Base-by-base conservation (phyloP, 208 protist species). In the Acanthamoeba sp. region DNA sequence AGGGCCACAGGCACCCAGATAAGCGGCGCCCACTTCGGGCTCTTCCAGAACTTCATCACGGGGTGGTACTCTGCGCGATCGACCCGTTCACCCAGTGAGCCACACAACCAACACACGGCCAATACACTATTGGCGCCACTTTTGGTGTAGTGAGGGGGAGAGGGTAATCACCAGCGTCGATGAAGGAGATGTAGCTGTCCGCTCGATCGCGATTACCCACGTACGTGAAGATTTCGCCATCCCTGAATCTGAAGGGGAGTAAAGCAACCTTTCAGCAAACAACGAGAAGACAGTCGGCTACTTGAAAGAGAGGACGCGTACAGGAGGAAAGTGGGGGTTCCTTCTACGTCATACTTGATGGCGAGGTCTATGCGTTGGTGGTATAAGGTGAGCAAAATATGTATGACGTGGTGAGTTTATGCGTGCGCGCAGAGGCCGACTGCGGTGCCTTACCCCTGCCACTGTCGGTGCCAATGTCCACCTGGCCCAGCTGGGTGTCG, bases 261-360 rank as follows among this genome's bases (percentile, higher is more conserved):
- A 32, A 66, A 2, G 59, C 59, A 66, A 2, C 2, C 4, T 24
- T 24, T 16, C 2, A 66, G 59, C n/a, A 16, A 66, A 24, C n/a
- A 32, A 22, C 9, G 55, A n/a, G 18, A n/a, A 7, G 64, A 32
- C 10, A n/a, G 16, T 73, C 7, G 38, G 22, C 62, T 27, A 36
- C 5, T 10, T 29, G 64, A 36, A 22, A 36, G 38, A 40, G 34
- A 40, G 38, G 32, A 73, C 55, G 22, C 55, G 64, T 73, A 73
- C 73, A 82, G 38, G n/a, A 82, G 73, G 42, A 82, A 82, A 24
- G 73, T 82, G 73, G 73, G 73, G 1, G 73, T 82, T 16, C 9
- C 14, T 1, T 82, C 73, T 5, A 82, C 42, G 6, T 82, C 36
- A 38, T 82, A 82, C 73, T 50, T 82, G 38, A 2, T 27, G 4